Evolutionary conservation across 2,329 filamentous ascomycete species (phyloP).

Genomic region (Teratosphaeriaceae sp.): DNA sequence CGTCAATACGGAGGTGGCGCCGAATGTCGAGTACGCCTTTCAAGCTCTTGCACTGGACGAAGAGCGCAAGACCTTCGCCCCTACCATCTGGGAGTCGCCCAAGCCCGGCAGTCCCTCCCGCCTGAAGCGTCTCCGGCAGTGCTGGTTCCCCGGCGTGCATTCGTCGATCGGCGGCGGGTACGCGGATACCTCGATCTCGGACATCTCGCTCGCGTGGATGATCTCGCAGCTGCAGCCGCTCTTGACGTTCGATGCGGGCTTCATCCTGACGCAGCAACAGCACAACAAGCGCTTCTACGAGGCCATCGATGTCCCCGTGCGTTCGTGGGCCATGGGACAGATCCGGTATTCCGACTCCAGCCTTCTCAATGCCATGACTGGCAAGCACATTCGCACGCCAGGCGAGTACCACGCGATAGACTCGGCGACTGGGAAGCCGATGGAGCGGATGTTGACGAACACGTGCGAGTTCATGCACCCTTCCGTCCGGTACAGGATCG

Average conservation of each 20-base stretch:
- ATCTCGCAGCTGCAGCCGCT: constrained; percentile 41
- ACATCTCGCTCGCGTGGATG: constrained; percentile 50
- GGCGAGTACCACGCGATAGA: constrained; percentile 38
- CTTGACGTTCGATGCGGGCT: constrained; percentile 36
- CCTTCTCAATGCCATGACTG: constrained; percentile 35
- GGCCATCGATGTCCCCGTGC: constrained; percentile 29
- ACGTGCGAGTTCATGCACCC: constrained; percentile 46
- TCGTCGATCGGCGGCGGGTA: constrained; percentile 35
- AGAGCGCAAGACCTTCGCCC: constrained; percentile 27
- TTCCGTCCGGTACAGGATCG: constrained; percentile 37
- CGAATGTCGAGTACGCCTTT: constrained; percentile 32
- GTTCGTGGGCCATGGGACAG: constrained; percentile 31
- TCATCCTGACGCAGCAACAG: constrained; percentile 36
- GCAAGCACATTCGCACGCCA: constrained; percentile 35
- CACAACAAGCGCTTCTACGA: constrained; percentile 37
- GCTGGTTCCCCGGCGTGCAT: constrained; percentile 41
- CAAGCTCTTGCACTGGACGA: constrained; percentile 37
- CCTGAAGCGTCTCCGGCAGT: constrained; percentile 33
- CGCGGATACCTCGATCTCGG: constrained; percentile 36
- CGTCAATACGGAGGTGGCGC: constrained; percentile 36
- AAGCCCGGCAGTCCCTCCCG: constrained; percentile 25
- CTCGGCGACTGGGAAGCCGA: constrained; percentile 32
- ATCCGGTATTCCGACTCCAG: constrained; percentile 37
- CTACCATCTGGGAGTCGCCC: constrained; percentile 33
- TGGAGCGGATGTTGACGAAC: constrained; percentile 32